These are phyloP conservation scores for Starmera pachycereana DNA, from an alignment of 805 yeast genomes.

Conservation along the genomic window DNA sequence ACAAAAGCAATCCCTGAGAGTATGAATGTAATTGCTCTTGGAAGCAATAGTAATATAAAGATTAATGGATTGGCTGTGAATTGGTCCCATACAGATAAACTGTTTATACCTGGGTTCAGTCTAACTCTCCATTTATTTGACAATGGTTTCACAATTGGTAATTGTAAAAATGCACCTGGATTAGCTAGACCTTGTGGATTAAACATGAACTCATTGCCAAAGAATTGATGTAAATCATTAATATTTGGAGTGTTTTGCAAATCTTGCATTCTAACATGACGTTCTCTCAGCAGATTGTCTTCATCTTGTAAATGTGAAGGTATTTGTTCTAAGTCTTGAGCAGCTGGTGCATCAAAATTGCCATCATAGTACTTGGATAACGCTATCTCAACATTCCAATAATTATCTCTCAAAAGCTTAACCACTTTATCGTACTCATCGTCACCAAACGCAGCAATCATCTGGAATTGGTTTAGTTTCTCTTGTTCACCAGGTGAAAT, in stretches of 20 bases:
- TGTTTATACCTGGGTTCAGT: constrained; percentile 5
- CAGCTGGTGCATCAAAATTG: constrained; percentile 25
- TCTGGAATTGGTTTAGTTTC: constrained; percentile 36
- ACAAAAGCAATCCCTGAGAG: constrained; percentile 28
- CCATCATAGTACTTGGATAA: constrained; percentile 54
- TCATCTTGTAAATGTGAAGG: too few relatives aligned
- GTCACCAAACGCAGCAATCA: constrained; percentile 38
- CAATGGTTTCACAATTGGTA: constrained; percentile 24
- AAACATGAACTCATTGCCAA: neutral
- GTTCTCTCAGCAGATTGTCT: too few relatives aligned
- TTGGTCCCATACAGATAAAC: neutral
- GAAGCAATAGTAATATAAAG: constrained; percentile 44
- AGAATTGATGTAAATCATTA: neutral
- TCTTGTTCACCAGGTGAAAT: constrained; percentile 32
- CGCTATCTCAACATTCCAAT: constrained; percentile 55
- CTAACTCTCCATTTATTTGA: constrained; percentile 18
- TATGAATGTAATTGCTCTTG: constrained; percentile 35
- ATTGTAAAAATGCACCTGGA: constrained; percentile 10
- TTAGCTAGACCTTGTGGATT: too few relatives aligned
- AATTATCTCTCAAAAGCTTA: constrained; percentile 36
- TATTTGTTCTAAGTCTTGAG: constrained; percentile 1
- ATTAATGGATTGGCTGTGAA: constrained; percentile 27
- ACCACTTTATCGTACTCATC: constrained; percentile 36
- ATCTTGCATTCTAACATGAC: too few relatives aligned
- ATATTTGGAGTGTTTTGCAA: too few relatives aligned